Base-by-base conservation (phyloP, 306 rosid species). In the Malus asiatica region DNA sequence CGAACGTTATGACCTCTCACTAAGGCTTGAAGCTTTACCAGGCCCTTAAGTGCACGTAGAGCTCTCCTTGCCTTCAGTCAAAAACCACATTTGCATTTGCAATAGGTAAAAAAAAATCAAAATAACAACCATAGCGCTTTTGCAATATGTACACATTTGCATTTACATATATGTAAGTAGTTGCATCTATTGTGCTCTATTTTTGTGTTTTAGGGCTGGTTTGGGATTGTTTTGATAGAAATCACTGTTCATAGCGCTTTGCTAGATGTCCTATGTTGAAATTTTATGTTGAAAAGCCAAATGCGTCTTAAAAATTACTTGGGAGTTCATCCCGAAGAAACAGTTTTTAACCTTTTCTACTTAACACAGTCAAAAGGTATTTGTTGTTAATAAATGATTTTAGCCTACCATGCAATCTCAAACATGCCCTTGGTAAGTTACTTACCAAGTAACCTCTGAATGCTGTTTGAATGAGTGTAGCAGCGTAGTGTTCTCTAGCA, bases 371-470 rank as follows among this genome's bases (percentile, higher is more conserved):
- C 20, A 51, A 51, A 51, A 16, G 53, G 53, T 15, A 46, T 13
- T 4, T 46, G 53, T 48, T 48, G 53, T 48, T 48, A 48, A 15
- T 14, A 48, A 48, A 7, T 48, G 8, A 48, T 48, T 48, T 46
- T 46, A 15, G 19, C 53, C 19, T 46, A 16, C 19, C 15, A 4
- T 14, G 53, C 53, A 48, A 48, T 48, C 53, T 48, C 6, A 6
- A 15, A 48, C 8, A 48, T 48, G 53, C 8, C 6, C 53, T 48
- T 48, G 16, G 53, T 14, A 48, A 48, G 55, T 60, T 45, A 77
- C 81, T 76, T 40, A 82, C 85, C 33, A 82, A 77, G 52, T 77
- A 82, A 19, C 85, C 82, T 78, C 85, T 78, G 55, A 82, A 77
- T 19, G 82, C 73, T 6, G 82, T 73, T 78, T 82, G 85, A 77